These are phyloP conservation scores for Aureobasidium musti DNA, from an alignment of 2,329 filamentous ascomycete species.

Conservation along the genomic window DNA sequence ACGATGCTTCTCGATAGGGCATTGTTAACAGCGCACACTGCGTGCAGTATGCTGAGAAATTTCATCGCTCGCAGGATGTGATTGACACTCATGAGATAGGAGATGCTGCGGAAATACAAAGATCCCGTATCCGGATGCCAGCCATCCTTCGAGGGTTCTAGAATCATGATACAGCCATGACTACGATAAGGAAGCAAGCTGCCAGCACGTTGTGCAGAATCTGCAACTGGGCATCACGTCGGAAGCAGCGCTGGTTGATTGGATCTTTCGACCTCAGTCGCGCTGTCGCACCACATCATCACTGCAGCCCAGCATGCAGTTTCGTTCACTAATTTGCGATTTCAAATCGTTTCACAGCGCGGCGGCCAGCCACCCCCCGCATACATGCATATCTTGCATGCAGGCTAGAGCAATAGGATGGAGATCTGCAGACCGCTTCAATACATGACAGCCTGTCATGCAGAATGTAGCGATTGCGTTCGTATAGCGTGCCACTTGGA, in stretches of 20 bases:
- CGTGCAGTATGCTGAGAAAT: not conserved
- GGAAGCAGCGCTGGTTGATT: not conserved
- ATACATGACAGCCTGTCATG: constrained; percentile 27
- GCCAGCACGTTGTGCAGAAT: constrained; percentile 23
- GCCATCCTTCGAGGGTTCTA: not conserved
- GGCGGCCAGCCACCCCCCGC: constrained; percentile 11
- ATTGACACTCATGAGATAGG: not conserved
- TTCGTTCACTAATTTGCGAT: not conserved
- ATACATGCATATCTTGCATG: constrained; percentile 11
- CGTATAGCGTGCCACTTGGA: constrained; percentile 19
- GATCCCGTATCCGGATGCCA: not conserved
- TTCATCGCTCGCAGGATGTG: not conserved
- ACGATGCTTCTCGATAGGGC: not conserved
- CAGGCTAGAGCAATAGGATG: constrained; percentile 18
- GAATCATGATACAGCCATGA: constrained; percentile 18
- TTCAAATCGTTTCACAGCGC: constrained; percentile 18
- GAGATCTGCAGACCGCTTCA: constrained; percentile 25
- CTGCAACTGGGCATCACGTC: not conserved
- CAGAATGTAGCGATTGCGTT: constrained; percentile 16
- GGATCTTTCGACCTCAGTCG: not conserved
- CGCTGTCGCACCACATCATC: constrained; percentile 5
- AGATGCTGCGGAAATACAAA: not conserved
- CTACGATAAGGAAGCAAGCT: constrained; percentile 3
- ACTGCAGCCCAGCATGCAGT: constrained; percentile 21
- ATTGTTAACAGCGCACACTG: constrained; percentile 1